Evolutionary conservation across 805 yeast genomes (phyloP), one percentile per base, ranked within the genome.

Genomic region (Starmerella bombicola): DNA sequence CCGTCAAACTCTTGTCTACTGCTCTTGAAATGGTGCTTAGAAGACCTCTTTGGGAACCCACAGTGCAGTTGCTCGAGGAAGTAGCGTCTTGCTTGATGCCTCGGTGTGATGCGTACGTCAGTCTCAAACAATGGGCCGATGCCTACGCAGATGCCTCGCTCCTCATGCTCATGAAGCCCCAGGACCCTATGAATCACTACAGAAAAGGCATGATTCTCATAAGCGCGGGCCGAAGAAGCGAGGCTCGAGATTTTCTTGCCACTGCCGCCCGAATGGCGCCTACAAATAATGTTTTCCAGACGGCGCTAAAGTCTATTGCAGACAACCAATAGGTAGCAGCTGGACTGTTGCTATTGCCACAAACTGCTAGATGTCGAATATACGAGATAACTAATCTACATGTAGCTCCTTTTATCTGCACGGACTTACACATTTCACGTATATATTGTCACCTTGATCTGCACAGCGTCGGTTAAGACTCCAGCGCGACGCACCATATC

Each of bases 1-100:
- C 68, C 7, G 50, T 59, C 20, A 54, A 55, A 43, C 42, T 55
- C 41, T 55, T 60, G 38, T 43, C 56, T 15, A 50, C 63, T 30
- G 68, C 70, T 5, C 49, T 65, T 18, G 65, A 60, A 24, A 55
- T 61, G 57, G 67, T 64, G 15, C 49, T 58, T 30, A 53, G 59
- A 30, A 57, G 69, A 33, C 60, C 67, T 8, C 51, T 56, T 16
- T 66, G 66, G 64, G 70, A 65, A 47, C 49, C 63, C 16, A 51
- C 60, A 7, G 51, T 46, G 33, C 45, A 47, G 25, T 50, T 56
- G 25, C 46, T 63, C 21, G 63, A 59, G 24, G 69, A 66, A 44
- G 50, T 60, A 24, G 38, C 56, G 25, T 40, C 40, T 30, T 38
- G 58, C 36, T 46, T 63, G 37, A 57, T 53, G 25, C 57, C 58